Conservation (phyloP, 768 basidiomycete genomes). For the Rhodotorula diobovata region DNA sequence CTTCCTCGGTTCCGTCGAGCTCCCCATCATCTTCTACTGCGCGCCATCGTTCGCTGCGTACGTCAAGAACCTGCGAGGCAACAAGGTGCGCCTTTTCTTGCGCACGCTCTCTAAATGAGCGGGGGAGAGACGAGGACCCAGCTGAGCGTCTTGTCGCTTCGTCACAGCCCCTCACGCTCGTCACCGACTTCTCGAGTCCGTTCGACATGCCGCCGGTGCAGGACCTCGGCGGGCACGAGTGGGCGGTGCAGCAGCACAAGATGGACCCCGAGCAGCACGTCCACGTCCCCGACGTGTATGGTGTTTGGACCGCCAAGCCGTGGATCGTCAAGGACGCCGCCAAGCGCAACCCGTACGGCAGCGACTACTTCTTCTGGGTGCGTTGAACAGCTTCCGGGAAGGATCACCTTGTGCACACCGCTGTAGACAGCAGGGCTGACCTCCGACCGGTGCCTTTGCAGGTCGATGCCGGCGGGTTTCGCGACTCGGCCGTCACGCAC, state of each 20-base stretch:
- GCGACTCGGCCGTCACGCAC: constrained; percentile 30
- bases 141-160: neutral
- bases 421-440: neutral
- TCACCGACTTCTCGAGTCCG: constrained; percentile 30
- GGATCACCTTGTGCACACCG: no score
- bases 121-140: neutral
- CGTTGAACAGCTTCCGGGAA: no score
- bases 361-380: constrained; percentile 42
- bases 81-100: constrained; percentile 24
- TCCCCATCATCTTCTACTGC: constrained; percentile 40
- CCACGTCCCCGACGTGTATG: constrained; percentile 41
- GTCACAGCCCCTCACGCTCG: constrained; percentile 33
- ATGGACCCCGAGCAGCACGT: constrained; percentile 36
- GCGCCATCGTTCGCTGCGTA: constrained; percentile 29
- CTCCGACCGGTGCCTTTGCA: neutral
- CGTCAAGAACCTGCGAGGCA: constrained; percentile 29
- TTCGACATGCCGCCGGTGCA: constrained; percentile 39
- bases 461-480: constrained; percentile 40
- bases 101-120: no score
- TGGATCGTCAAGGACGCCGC: constrained; percentile 40
- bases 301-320: constrained; percentile 42
- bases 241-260: constrained; percentile 35
- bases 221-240: constrained; percentile 32
- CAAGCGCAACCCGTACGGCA: constrained; percentile 31
- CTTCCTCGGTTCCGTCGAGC: constrained; percentile 39